These are phyloP conservation scores for Oryza officinalis DNA, from an alignment of 176 grass and related monocot genomes.

Conservation along the genomic window DNA sequence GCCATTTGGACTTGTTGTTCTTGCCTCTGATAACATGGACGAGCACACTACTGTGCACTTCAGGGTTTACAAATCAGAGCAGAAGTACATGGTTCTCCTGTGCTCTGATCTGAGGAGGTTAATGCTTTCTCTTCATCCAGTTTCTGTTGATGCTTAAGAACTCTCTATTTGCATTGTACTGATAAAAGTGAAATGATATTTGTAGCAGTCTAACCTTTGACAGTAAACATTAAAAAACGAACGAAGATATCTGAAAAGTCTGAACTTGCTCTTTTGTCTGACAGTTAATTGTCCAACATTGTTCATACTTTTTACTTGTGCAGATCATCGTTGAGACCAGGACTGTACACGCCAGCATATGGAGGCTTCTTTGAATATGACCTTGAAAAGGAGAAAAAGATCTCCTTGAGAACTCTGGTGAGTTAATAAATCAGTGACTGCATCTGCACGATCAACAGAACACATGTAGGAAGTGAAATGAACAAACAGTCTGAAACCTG, in stretches of 20 bases:
- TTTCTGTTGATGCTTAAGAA: background rate
- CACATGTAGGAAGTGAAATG: slow-evolving; percentile 14
- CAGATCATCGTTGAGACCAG: slow-evolving; percentile 72
- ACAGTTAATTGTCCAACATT: background rate
- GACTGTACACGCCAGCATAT: slow-evolving; percentile 65
- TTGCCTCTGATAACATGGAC: slow-evolving; percentile 68
- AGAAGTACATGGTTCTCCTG: slow-evolving; percentile 63
- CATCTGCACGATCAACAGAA: background rate
- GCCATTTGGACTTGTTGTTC: slow-evolving; percentile 76
- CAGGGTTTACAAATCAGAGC: slow-evolving; percentile 64
- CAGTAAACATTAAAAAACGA: background rate
- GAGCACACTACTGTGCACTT: slow-evolving; percentile 74
- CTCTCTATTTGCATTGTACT: background rate
- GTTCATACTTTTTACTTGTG: background rate
- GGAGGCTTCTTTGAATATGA: slow-evolving; percentile 74
- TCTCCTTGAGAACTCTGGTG: slow-evolving; percentile 88
- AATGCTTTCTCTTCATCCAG: background rate
- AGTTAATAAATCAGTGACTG: background rate
- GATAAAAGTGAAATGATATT: background rate
- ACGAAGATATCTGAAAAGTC: background rate
- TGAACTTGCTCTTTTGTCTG: background rate
- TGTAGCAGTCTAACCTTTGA: background rate
- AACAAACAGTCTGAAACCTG: background rate
- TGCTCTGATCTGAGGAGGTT: slow-evolving; percentile 75
- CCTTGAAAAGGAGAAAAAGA: slow-evolving; percentile 52